phyloP scores from a whole-genome alignment of 495 filamentous ascomycete species.

The Wilcoxina mikolae region DNA sequence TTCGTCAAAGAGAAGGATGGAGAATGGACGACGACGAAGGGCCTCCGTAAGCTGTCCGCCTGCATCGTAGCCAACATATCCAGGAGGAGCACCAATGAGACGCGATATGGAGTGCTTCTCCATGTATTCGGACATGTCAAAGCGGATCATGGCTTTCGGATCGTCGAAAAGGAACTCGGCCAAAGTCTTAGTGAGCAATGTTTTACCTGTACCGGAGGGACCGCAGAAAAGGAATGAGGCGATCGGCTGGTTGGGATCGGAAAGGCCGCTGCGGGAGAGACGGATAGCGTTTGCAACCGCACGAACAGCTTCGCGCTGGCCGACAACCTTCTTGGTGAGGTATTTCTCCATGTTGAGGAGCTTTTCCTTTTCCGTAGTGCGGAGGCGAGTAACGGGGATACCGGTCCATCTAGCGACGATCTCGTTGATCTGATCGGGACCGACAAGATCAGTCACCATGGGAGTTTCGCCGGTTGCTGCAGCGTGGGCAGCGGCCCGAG shows the following conservation, averaged over 20 bases:
- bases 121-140: constrained; percentile 99
- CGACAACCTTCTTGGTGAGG: constrained; percentile 69
- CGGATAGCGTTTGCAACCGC: constrained; percentile 92
- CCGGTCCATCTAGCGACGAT: constrained; percentile 94
- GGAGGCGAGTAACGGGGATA: constrained; percentile 85
- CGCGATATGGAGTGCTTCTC: constrained; percentile 90
- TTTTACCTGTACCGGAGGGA: constrained; percentile 95
- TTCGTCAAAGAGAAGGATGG: constrained; percentile 94
- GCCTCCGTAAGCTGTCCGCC: constrained; percentile 92
- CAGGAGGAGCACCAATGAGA: constrained; percentile 95
- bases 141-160: constrained; percentile 91
- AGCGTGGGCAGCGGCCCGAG: constrained; percentile 47
- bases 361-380: constrained; percentile 94
- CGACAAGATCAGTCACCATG: constrained; percentile 75
- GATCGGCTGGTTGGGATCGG: constrained; percentile 78
- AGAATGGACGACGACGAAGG: constrained; percentile 86
- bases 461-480: constrained; percentile 40
- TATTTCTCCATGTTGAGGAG: constrained; percentile 84
- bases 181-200: constrained; percentile 84
- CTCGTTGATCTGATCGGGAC: constrained; percentile 97
- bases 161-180: constrained; percentile 98
- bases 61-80: constrained; percentile 92
- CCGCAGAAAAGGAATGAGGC: constrained; percentile 98
- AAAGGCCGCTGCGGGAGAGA: constrained; percentile 80
- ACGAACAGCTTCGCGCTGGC: constrained; percentile 86